These are phyloP conservation scores for Lojkania enalia DNA, from an alignment of 2,329 filamentous ascomycete genomes.

Conservation along the genomic window DNA sequence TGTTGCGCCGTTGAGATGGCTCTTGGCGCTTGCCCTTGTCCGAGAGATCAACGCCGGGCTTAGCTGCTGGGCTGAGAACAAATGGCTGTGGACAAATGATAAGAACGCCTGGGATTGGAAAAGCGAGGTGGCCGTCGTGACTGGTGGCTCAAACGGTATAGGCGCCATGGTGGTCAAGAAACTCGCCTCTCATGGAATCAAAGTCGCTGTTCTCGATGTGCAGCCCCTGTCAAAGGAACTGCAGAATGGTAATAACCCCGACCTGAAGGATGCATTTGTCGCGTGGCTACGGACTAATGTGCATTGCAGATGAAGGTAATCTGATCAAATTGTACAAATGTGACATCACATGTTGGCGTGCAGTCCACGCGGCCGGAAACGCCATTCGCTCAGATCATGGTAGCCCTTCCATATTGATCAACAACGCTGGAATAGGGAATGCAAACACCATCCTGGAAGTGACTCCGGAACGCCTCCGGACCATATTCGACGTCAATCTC, in stretches of 20 bases:
- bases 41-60: slow-evolving; percentile 31
- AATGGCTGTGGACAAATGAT: slow-evolving; percentile 43
- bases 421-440: slow-evolving; percentile 45
- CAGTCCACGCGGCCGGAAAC: slow-evolving; percentile 32
- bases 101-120: slow-evolving; percentile 35
- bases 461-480: slow-evolving; percentile 26
- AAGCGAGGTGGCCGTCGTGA: slow-evolving; percentile 41
- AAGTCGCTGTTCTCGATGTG: slow-evolving; percentile 42
- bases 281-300: slow-evolving; percentile 18
- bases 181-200: slow-evolving; percentile 35
- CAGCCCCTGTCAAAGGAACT: slow-evolving; percentile 33
- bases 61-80: slow-evolving; percentile 42
- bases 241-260: slow-evolving; percentile 25
- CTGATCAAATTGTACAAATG: slow-evolving; percentile 35
- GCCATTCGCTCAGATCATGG: slow-evolving; percentile 39
- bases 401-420: slow-evolving; percentile 39
- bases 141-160: slow-evolving; percentile 42
- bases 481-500: slow-evolving; percentile 40
- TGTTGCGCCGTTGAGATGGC: slow-evolving; percentile 31
- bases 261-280: neutral
- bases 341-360: slow-evolving; percentile 37
- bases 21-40: slow-evolving; percentile 26
- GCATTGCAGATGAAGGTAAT: slow-evolving; percentile 22
- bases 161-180: slow-evolving; percentile 39
- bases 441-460: slow-evolving; percentile 38